Base-by-base conservation (phyloP, 2,329 filamentous ascomycete genomes). In the Colletotrichum gigasporum region DNA sequence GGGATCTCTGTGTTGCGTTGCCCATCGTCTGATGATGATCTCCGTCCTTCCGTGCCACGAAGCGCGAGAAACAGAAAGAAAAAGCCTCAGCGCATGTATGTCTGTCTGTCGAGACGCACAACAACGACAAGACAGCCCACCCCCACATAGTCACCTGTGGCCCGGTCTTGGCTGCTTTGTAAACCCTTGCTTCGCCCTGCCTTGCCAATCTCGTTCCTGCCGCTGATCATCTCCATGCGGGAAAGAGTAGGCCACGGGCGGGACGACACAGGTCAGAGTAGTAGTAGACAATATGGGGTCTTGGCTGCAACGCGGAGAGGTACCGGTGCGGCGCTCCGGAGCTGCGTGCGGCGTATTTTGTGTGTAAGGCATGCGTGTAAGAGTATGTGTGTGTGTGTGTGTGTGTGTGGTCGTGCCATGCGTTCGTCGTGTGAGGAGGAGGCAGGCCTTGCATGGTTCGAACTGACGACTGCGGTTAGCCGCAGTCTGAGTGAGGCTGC, bases 321-420 rank as follows among this genome's bases (percentile, higher is more conserved):
- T 34, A 9, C 39, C 22, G 28, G 42, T 24, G 14, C 41, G 34
- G 62, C 16, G 50, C 11, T 44, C 48, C 48, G 62, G 56, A 55
- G 12, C 20, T 63, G 52, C 53, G 22, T 44, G 41, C 20, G 41
- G 22, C 39, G 55, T n/a, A n/a, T n/a, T n/a, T n/a, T n/a, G n/a
- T n/a, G n/a, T n/a, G n/a, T n/a, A n/a, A n/a, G n/a, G n/a, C n/a
- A n/a, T n/a, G n/a, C n/a, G n/a, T n/a, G n/a, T n/a, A n/a, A n/a
- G n/a, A n/a, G n/a, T n/a, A n/a, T n/a, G n/a, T n/a, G n/a, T n/a
- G n/a, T n/a, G n/a, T n/a, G n/a, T n/a, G n/a, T n/a, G n/a, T n/a
- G n/a, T n/a, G n/a, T n/a, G n/a, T n/a, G n/a, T 60, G 54, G 51
- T 48, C 60, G n/a, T 63, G 28, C 30, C 61, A 61, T 52, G 42